A percentile compares a stretch with the other conserved stretches of the same genome.
Conservation (phyloP, 2,329 filamentous ascomycete species). For the Colletotrichum lini region DNA sequence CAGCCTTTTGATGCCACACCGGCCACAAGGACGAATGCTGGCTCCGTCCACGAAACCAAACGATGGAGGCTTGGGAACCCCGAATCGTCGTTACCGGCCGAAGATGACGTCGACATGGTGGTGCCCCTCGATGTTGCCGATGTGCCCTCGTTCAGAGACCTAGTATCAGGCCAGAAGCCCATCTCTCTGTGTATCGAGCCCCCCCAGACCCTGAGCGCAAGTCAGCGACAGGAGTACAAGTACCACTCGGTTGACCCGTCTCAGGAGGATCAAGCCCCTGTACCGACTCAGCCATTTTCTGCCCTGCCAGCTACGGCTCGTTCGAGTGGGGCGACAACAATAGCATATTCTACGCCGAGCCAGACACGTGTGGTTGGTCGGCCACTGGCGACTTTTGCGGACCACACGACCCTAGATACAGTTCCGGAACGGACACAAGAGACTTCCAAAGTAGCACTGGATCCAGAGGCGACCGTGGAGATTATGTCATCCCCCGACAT, state of each 20-base stretch:
- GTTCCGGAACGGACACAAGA: slow-evolving; percentile 2
- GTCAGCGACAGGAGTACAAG: slow-evolving; percentile 57
- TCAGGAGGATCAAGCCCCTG: slow-evolving; percentile 31
- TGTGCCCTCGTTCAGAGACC: slow-evolving; percentile 13
- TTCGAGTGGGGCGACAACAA: slow-evolving; percentile 51
- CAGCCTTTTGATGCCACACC: slow-evolving; percentile 37
- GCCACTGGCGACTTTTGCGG: slow-evolving; percentile 4
- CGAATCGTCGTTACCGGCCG: not conserved
- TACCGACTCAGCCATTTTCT: slow-evolving; percentile 33
- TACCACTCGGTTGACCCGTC: slow-evolving; percentile 51
- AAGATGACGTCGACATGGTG: slow-evolving; percentile 46
- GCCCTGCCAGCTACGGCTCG: slow-evolving; percentile 29
- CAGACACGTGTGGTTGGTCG: slow-evolving; percentile 36
- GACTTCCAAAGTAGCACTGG: not conserved
- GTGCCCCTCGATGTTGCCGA: slow-evolving; percentile 42
- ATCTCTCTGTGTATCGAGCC: slow-evolving; percentile 52
- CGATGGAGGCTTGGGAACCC: slow-evolving; percentile 3
- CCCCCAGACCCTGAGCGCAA: slow-evolving; percentile 52
- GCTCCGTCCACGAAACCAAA: slow-evolving; percentile 1
- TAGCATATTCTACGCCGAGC: slow-evolving; percentile 55
- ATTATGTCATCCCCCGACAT: slow-evolving; percentile 44
- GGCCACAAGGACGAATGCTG: slow-evolving; percentile 9
- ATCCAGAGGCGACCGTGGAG: slow-evolving; percentile 13
- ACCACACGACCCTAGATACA: not conserved
- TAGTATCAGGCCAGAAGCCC: slow-evolving; percentile 37